Evolutionary conservation across 2,329 filamentous ascomycete genomes (phyloP).

Genomic region (Aspergillus phoenicis): DNA sequence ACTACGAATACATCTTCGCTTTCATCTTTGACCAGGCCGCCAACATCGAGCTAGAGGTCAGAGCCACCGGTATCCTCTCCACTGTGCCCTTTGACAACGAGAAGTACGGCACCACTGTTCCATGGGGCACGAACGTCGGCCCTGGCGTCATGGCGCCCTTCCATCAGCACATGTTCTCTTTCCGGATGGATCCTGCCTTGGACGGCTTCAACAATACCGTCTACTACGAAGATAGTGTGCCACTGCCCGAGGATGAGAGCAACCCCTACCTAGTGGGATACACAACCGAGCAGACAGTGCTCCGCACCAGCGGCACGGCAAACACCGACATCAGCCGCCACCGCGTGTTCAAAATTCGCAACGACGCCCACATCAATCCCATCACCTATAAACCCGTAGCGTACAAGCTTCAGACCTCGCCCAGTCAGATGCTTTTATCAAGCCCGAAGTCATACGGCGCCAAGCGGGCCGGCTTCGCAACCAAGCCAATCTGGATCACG

Average conservation of each 20-base stretch:
- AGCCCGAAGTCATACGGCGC: slow-evolving; percentile 48
- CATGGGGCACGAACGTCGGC: slow-evolving; percentile 70
- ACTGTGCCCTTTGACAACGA: slow-evolving; percentile 65
- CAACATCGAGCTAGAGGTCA: slow-evolving; percentile 67
- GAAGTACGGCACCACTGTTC: slow-evolving; percentile 61
- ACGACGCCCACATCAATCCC: slow-evolving; percentile 49
- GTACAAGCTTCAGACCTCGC: slow-evolving; percentile 54
- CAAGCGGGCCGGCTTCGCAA: slow-evolving; percentile 53
- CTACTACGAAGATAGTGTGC: slow-evolving; percentile 58
- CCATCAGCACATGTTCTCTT: slow-evolving; percentile 77
- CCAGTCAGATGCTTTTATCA: slow-evolving; percentile 55
- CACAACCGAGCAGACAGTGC: slow-evolving; percentile 53
- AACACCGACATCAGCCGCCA: slow-evolving; percentile 55
- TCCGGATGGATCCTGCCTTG: slow-evolving; percentile 64
- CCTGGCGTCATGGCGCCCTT: slow-evolving; percentile 69
- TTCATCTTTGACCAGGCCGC: slow-evolving; percentile 74
- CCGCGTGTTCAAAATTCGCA: slow-evolving; percentile 58
- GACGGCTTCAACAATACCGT: slow-evolving; percentile 60
- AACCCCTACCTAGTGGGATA: slow-evolving; percentile 68
- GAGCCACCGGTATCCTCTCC: slow-evolving; percentile 69
- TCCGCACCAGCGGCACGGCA: slow-evolving; percentile 53
- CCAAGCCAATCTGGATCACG: slow-evolving; percentile 59
- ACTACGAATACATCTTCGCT: slow-evolving; percentile 74
- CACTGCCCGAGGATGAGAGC: slow-evolving; percentile 54
- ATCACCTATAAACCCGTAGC: slow-evolving; percentile 50